Percentiles rank a stretch among this genome's conserved stretches.
phyloP scores from a whole-genome alignment of 768 basidiomycete genomes.

The Suillus subluteus region DNA sequence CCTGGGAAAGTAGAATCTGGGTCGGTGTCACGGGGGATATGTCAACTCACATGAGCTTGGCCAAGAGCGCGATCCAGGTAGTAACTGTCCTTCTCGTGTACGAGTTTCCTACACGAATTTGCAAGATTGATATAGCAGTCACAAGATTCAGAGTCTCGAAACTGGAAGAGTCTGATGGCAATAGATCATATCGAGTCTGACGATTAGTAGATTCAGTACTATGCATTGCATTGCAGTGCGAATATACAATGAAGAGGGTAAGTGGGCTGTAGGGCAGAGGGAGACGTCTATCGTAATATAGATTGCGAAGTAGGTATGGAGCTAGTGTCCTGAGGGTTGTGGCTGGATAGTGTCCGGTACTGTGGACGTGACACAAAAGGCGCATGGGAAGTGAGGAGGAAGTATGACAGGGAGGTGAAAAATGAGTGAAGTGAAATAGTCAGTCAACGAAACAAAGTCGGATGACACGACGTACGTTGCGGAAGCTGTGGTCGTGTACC shows the following conservation, averaged over 20 bases:
- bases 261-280: conserved; percentile 8
- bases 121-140: background rate
- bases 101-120: background rate
- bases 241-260: conserved; percentile 43
- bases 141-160: background rate
- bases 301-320: background rate
- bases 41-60: background rate
- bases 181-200: background rate
- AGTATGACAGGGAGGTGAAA: background rate
- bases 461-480: conserved; percentile 56
- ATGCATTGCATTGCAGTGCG: conserved; percentile 35
- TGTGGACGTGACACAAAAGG: background rate
- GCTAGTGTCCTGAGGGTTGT: conserved; percentile 8
- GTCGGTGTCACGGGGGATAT: background rate
- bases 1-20: background rate
- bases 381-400: background rate
- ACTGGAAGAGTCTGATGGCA: background rate
- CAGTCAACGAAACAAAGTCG: background rate
- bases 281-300: conserved; percentile 8
- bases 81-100: background rate
- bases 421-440: background rate
- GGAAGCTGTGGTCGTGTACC: conserved; percentile 79
- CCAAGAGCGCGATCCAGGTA: background rate
- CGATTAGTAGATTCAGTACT: conserved; percentile 15
- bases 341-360: conserved; percentile 7